A percentile compares a stretch with the other conserved stretches of the same genome.
phyloP scores from a whole-genome alignment of 2,329 filamentous ascomycete species.

The Curvularia eragrostidis region DNA sequence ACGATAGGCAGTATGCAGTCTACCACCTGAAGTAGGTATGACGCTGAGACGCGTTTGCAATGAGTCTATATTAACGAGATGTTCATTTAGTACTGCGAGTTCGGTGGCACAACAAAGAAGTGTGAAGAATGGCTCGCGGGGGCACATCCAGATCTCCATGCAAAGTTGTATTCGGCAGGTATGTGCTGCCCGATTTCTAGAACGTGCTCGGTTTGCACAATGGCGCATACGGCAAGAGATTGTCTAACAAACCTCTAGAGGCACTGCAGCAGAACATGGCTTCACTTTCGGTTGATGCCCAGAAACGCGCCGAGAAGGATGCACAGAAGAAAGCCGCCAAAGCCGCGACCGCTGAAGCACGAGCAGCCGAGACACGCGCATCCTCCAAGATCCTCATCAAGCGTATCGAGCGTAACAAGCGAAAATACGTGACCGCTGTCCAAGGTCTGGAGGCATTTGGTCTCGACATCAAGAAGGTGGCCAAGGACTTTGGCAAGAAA shows the following conservation, averaged over 20 bases:
- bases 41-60: constrained; percentile 19
- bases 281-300: constrained; percentile 85
- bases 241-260: constrained; percentile 41
- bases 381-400: constrained; percentile 88
- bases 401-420: constrained; percentile 96
- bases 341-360: constrained; percentile 84
- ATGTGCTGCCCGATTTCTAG: constrained; percentile 33
- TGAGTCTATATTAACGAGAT: constrained; percentile 16
- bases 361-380: constrained; percentile 81
- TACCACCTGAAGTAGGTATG: constrained; percentile 71
- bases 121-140: constrained; percentile 94
- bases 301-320: constrained; percentile 94
- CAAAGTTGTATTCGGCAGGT: constrained; percentile 86
- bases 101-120: constrained; percentile 94
- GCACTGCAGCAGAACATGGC: constrained; percentile 84
- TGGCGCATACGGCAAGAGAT: neutral
- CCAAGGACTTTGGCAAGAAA: constrained; percentile 98
- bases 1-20: constrained; percentile 62
- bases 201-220: neutral
- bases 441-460: constrained; percentile 88
- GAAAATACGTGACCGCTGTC: constrained; percentile 95
- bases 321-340: constrained; percentile 96
- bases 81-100: constrained; percentile 86
- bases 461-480: constrained; percentile 90
- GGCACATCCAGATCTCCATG: constrained; percentile 75